phyloP scores from a whole-genome alignment of 2,329 filamentous ascomycete genomes.

The Rutstroemia sp. region DNA sequence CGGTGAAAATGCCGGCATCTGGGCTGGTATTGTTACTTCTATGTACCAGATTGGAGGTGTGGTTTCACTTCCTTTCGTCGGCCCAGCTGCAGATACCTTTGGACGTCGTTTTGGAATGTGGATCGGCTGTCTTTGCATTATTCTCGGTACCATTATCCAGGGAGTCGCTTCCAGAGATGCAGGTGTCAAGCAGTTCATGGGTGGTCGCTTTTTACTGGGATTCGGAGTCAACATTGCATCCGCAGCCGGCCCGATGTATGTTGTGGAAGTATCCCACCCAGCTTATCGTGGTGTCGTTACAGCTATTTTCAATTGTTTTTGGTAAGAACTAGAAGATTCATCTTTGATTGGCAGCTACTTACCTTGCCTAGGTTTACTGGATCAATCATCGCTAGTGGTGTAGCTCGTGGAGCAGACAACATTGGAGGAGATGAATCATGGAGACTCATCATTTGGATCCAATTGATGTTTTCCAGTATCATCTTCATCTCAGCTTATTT shows the following conservation, averaged over 20 bases:
- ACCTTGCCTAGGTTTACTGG: conserved; percentile 37
- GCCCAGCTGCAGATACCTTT: conserved; percentile 39
- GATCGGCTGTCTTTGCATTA: conserved; percentile 36
- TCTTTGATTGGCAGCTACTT: neutral
- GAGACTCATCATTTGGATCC: conserved; percentile 46
- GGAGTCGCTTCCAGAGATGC: conserved; percentile 31
- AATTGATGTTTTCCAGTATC: conserved; percentile 37
- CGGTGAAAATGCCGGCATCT: conserved; percentile 37
- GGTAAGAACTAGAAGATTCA: neutral
- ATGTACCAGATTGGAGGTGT: conserved; percentile 47
- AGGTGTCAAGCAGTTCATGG: conserved; percentile 38
- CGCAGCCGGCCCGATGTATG: conserved; percentile 40
- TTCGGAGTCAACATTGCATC: conserved; percentile 45
- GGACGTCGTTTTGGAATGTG: conserved; percentile 42
- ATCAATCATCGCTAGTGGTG: conserved; percentile 47
- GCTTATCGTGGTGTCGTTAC: conserved; percentile 38
- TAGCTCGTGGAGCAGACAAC: conserved; percentile 43
- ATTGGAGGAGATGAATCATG: conserved; percentile 36
- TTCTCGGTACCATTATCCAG: conserved; percentile 41
- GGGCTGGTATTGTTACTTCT: conserved; percentile 42
- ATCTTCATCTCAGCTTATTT: conserved; percentile 43
- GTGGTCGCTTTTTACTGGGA: conserved; percentile 54
- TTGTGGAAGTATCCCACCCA: conserved; percentile 41
- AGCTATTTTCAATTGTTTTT: conserved; percentile 4
- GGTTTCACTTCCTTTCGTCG: conserved; percentile 39